Evolutionary conservation across 164 flowering plant genomes (phyloP), one percentile per base, ranked within the genome.

Genomic region (Vitis riparia): DNA sequence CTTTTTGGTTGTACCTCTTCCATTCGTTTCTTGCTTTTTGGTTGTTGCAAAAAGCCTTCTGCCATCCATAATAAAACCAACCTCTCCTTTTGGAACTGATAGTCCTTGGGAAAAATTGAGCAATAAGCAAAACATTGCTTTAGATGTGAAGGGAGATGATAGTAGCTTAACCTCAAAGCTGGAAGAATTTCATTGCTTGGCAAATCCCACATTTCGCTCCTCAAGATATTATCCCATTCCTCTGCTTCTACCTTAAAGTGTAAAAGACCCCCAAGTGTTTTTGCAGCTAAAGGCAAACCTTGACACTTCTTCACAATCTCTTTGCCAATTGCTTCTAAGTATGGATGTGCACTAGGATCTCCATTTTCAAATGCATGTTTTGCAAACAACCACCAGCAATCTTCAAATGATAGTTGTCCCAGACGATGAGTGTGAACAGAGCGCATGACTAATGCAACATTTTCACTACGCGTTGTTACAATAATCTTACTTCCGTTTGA

Each of bases 121-220:
- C 44, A 37, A 37, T 37, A 37, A 37, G 44, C 44, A 37, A 37
- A 37, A 37, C 44, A 79, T 30, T 51, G 67, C 72, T 79, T 79
- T 23, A 79, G 32, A 51, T 75, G 71, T 4, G 76, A 4, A 66
- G 82, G 74, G 47, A 79, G 76, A 59, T 65, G 65, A 32, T 66
- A 57, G 37, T 75, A 79, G 56, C 78, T 75, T 56, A 72, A 30
- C 29, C 53, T 66, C 12, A 75, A 51, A 51, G 63, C 64, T 7
- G 64, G 63, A 12, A 71, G 14, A 5, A 57, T 50, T 2, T n/a
- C 37, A 10, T 57, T 48, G 0, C 51, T 13, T 11, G 64, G 19
- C 5, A 66, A 11, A 59, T 65, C 69, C 75, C 75, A 71, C 0
- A 71, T 23, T 2, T 71, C 47, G 15, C 64, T 71, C 1, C 65